These are phyloP conservation scores for Puccinia coronata DNA, from an alignment of 1,284 basidiomycete genomes.

Conservation along the genomic window DNA sequence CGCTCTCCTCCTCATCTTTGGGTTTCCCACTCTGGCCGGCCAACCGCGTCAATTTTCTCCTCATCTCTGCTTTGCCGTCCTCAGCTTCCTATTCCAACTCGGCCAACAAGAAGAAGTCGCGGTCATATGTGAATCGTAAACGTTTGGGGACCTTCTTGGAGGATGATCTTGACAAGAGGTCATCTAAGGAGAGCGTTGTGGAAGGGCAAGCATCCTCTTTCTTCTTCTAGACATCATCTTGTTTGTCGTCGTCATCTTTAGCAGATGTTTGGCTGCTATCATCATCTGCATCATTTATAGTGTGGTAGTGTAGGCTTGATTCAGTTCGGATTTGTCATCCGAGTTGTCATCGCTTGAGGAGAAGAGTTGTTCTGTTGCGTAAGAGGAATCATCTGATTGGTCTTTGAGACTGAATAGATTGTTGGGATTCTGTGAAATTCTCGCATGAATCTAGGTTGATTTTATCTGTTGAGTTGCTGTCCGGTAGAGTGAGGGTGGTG, in stretches of 20 bases:
- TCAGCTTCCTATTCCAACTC: slow-evolving; percentile 42
- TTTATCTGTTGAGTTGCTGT: not conserved
- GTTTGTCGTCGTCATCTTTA: too few relatives aligned
- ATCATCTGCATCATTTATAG: slow-evolving; percentile 41
- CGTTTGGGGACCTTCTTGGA: slow-evolving; percentile 13
- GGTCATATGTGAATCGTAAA: slow-evolving; percentile 16
- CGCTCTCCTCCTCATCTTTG: slow-evolving; percentile 60
- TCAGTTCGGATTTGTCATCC: not conserved
- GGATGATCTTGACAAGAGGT: slow-evolving; percentile 9
- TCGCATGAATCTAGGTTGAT: slow-evolving; percentile 7
- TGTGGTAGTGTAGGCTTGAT: slow-evolving; percentile 18
- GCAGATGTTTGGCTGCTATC: slow-evolving; percentile 22
- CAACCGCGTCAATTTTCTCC: slow-evolving; percentile 9
- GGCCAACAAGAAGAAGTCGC: slow-evolving; percentile 32
- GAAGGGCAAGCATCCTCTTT: not conserved
- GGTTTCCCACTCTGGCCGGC: slow-evolving; percentile 51
- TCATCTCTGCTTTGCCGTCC: slow-evolving; percentile 41
- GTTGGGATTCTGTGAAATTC: not conserved
- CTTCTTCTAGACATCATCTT: not conserved
- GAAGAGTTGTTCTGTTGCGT: slow-evolving; percentile 12
- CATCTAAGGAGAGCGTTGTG: not conserved
- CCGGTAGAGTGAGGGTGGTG: not conserved
- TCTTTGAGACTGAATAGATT: not conserved
- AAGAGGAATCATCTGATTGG: not conserved
- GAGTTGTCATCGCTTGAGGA: not conserved